A percentile compares a stretch with the other conserved stretches of the same genome.
Evolutionary conservation across 202 grass and related monocot species (phyloP).

Genomic region (Schoenoplectus triqueter): DNA sequence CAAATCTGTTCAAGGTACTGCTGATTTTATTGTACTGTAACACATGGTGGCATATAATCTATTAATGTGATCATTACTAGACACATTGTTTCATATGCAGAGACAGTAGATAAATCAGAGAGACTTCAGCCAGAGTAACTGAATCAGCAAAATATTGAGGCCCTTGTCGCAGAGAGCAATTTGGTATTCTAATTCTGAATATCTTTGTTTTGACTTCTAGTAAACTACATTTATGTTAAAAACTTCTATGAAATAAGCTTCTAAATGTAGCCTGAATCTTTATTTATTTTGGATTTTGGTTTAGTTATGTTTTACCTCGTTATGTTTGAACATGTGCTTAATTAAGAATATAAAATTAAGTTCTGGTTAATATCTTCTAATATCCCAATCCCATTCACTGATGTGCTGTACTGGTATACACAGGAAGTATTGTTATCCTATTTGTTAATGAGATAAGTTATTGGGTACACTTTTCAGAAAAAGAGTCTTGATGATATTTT

Average conservation of each 20-base stretch:
- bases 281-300: slow-evolving; percentile 6
- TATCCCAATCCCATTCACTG: not conserved
- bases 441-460: slow-evolving; percentile 1
- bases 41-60: slow-evolving; percentile 16
- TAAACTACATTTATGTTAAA: slow-evolving; percentile 13
- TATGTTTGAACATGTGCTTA: not conserved
- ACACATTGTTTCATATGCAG: slow-evolving; percentile 50
- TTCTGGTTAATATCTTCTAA: slow-evolving; percentile 4
- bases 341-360: not conserved
- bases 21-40: not conserved
- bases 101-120: slow-evolving; percentile 68
- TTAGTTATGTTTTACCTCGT: not conserved
- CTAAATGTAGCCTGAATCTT: slow-evolving; percentile 1
- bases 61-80: slow-evolving; percentile 36
- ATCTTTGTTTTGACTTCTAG: slow-evolving; percentile 11
- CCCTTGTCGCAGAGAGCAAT: slow-evolving; percentile 93
- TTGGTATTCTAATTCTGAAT: slow-evolving; percentile 68
- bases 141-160: slow-evolving; percentile 98
- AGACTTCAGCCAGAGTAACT: slow-evolving; percentile 95
- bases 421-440: not conserved
- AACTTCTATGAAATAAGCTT: not conserved
- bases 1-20: slow-evolving; percentile 73
- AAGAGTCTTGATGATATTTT: not conserved
- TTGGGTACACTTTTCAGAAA: not conserved
- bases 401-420: not conserved